These are phyloP conservation scores for Cryptococcus sp. DNA, from an alignment of 1,284 basidiomycete species.

Conservation along the genomic window DNA sequence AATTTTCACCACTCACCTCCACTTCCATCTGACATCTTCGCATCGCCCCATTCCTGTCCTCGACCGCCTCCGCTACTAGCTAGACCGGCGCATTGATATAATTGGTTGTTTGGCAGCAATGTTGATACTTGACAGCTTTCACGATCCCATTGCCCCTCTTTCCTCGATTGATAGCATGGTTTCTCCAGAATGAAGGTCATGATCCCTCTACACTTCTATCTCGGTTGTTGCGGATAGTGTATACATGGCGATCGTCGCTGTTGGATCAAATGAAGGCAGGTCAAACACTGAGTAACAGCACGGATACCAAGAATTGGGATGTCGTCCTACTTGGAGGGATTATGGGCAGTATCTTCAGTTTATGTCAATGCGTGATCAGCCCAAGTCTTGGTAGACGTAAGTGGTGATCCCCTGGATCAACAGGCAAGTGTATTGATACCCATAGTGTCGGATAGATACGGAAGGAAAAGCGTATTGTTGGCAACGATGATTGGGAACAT, in stretches of 20 bases:
- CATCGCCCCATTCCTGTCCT: too few species aligned
- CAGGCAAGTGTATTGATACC: not conserved
- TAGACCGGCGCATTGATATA: too few species aligned
- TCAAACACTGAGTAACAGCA: constrained; percentile 1
- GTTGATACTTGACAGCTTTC: constrained; percentile 58
- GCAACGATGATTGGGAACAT: constrained; percentile 88
- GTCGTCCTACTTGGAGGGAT: constrained; percentile 60
- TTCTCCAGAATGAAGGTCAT: constrained; percentile 51
- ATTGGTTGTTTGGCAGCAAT: too few species aligned
- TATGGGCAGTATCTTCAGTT: constrained; percentile 83
- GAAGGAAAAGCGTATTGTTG: constrained; percentile 72
- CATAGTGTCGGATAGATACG: constrained; percentile 64
- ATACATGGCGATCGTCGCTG: constrained; percentile 59
- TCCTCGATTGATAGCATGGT: constrained; percentile 74
- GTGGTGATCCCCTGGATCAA: constrained; percentile 7
- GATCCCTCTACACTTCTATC: constrained; percentile 60
- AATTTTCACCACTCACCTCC: not conserved
- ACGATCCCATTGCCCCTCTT: constrained; percentile 92
- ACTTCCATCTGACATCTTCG: too few species aligned
- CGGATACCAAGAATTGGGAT: constrained; percentile 34
- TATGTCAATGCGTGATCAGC: constrained; percentile 80
- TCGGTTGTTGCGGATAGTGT: constrained; percentile 61
- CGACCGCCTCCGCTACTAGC: too few species aligned
- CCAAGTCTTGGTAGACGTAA: constrained; percentile 67
- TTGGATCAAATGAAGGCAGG: not conserved